Base-by-base conservation (phyloP, 495 filamentous ascomycete genomes). In the Daldinia loculata region DNA sequence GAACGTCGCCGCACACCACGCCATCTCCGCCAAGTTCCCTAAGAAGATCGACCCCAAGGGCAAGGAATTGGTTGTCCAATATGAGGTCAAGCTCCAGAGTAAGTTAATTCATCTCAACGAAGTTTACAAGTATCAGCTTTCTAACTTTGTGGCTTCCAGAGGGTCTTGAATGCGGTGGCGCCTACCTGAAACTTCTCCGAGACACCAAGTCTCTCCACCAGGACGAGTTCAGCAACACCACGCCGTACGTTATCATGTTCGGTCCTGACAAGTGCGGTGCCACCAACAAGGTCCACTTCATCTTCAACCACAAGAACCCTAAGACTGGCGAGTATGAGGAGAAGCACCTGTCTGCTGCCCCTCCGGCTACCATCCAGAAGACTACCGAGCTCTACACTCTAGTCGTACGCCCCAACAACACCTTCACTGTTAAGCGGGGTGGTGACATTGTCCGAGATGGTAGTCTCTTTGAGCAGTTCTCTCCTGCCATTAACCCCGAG, bases 221-320 rank as follows among this genome's bases (percentile, higher is more conserved):
- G 77, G 95, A 98, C 62, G 96, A 99, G 84, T 99, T 99, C 87
- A 95, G 94, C 76, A 97, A 99, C 83, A 87, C 90, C 53, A 94
- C 95, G 51, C 96, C 96, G 39, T 99, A 99, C 80, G 92, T 99
- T 70, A 96, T 99, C 85, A 98, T 98, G 96, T 99, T 99, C 81
- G 96, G 96, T 72, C 96, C 96, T 76, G 96, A 99, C 85, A 99
- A 98, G 90, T 99, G 96, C 80, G 96, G 95, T 82, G 88, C 92
- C 77, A 98, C 93, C 80, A 99, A 99, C 89, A 98, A 98, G 91
- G 93, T 99, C 63, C 96, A 99, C 87, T 97, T 99, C 84, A 99
- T 99, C 83, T 96, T 99, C 91, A 95, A 95, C 80, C 96, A 98
- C 92, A 99, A 98, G 91, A 99, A 98, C 89, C 96, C 96, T 76